phyloP scores from a whole-genome alignment of 805 yeast species.

The Metschnikowia drakensbergensis region DNA sequence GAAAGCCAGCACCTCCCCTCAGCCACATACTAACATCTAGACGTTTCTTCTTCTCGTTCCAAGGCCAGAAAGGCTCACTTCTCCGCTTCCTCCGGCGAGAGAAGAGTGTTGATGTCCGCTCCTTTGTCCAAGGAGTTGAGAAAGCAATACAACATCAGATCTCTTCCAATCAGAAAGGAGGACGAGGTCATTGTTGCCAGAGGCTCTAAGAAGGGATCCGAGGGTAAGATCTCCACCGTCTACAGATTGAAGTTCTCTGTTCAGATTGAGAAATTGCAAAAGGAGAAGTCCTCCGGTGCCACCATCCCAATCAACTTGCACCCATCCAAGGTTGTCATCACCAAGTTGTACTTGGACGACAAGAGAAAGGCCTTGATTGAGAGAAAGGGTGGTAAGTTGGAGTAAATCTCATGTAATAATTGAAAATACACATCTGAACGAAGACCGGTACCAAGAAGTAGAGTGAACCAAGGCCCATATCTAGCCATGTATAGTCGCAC shows the following conservation, averaged over 20 bases:
- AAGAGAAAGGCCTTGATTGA: slow-evolving; percentile 97
- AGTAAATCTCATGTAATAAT: slow-evolving; percentile 49
- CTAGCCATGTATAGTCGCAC: background rate
- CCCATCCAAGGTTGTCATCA: slow-evolving; percentile 98
- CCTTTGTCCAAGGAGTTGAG: slow-evolving; percentile 98
- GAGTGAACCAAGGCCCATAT: no score
- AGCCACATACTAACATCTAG: slow-evolving; percentile 45
- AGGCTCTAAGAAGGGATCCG: slow-evolving; percentile 99
- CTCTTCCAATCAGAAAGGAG: slow-evolving; percentile 96
- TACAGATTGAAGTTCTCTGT: slow-evolving; percentile 98
- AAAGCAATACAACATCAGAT: slow-evolving; percentile 92
- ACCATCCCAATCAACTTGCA: slow-evolving; percentile 95
- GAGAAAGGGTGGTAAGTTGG: slow-evolving; percentile 97
- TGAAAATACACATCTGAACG: slow-evolving; percentile 19
- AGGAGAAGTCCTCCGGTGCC: slow-evolving; percentile 98
- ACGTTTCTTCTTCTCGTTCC: slow-evolving; percentile 99
- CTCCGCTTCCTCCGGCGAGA: slow-evolving; percentile 93
- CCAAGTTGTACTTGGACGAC: slow-evolving; percentile 96
- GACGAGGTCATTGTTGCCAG: slow-evolving; percentile 95
- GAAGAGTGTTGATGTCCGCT: slow-evolving; percentile 95
- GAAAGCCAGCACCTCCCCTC: no score
- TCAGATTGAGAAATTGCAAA: slow-evolving; percentile 95
- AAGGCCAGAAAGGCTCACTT: slow-evolving; percentile 99
- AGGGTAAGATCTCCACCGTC: slow-evolving; percentile 95
- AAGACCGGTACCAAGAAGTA: background rate